These are phyloP conservation scores for Russula earlei DNA, from an alignment of 768 basidiomycete genomes.

Conservation along the genomic window DNA sequence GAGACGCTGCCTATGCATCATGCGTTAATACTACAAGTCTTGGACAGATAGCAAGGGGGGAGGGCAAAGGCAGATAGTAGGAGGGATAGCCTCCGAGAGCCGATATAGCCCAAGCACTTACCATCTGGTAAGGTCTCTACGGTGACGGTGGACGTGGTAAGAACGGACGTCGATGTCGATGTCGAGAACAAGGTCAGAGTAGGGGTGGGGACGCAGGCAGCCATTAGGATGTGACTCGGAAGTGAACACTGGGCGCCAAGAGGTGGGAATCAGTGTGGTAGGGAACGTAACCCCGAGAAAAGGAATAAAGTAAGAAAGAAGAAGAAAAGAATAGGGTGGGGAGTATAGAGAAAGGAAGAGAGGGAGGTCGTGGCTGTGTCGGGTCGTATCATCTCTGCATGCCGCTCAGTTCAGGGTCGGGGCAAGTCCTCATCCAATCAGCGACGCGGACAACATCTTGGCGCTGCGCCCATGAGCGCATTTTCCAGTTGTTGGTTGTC, in stretches of 20 bases:
- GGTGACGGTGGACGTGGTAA: conserved; percentile 7
- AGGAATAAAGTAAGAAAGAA: neutral
- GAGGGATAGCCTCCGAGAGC: neutral
- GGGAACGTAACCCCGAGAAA: neutral
- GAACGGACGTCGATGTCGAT: conserved; percentile 8
- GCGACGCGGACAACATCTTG: neutral
- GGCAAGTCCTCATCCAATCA: neutral
- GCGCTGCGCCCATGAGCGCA: neutral
- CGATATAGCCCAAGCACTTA: neutral
- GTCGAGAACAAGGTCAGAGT: conserved; percentile 16
- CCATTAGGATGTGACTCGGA: conserved; percentile 8
- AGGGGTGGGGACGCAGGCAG: conserved; percentile 4
- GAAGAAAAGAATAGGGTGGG: neutral
- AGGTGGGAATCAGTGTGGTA: neutral
- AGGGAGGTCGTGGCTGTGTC: conserved; percentile 4
- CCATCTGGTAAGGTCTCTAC: conserved; percentile 14
- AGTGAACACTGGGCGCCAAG: neutral
- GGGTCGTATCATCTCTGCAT: neutral
- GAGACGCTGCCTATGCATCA: conserved; percentile 11
- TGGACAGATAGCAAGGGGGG: neutral
- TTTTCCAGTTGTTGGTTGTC: too few species aligned
- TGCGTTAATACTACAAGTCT: neutral
- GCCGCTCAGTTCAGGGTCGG: neutral
- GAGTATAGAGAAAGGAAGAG: neutral
- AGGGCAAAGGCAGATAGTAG: neutral